Base-by-base conservation (phyloP, 1,284 basidiomycete species). In the Sparassis latifolia region DNA sequence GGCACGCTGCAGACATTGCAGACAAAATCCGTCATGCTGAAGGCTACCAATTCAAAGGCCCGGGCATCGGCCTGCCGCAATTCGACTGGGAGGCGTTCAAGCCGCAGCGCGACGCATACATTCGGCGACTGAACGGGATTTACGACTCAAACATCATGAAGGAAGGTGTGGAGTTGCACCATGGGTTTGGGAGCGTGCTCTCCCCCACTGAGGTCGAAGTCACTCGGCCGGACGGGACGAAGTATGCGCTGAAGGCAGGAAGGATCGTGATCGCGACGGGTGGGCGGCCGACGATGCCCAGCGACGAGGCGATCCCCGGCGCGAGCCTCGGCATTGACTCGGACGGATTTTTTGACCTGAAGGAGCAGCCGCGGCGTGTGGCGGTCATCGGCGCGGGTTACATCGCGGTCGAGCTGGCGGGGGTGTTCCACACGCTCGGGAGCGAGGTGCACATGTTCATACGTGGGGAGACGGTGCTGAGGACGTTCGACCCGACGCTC, bases 381-480 rank as follows among this genome's bases (percentile, higher is more conserved):
- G 94, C 87, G 2, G 89, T 99, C 52, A 86, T 97, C 39, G 96
- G 96, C 46, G 96, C 96, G 20, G 96, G 96, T 3, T 99, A 99
- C 71, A 99, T 99, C 61, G 92, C 93, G 28, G 91, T 98, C 57
- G 96, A 99, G 68, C 81, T 95, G 43, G 90, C 92, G 3, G 93
- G 93, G 30, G 82, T 97, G 52, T 82, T 97, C 69, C 83, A 95
- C 68, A 78, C 88, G 4, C 80, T 94, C 47, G 92, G 92, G 29
- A 79, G 83, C 42, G 92, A 98, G 70, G 96, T 94, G 27, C 93
- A 97, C 66, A 71, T 98, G 55, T 68, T 97, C 64, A 97, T 97
- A 62, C 87, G 96, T 52, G 78, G 86, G 53, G 91, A 98, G 50
- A 86, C 82, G 50, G 91, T 98, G 44, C 76, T 99, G 54, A 83